Evolutionary conservation across 345 rosid species (phyloP).

Genomic region (Arabidopsis thaliana): DNA sequence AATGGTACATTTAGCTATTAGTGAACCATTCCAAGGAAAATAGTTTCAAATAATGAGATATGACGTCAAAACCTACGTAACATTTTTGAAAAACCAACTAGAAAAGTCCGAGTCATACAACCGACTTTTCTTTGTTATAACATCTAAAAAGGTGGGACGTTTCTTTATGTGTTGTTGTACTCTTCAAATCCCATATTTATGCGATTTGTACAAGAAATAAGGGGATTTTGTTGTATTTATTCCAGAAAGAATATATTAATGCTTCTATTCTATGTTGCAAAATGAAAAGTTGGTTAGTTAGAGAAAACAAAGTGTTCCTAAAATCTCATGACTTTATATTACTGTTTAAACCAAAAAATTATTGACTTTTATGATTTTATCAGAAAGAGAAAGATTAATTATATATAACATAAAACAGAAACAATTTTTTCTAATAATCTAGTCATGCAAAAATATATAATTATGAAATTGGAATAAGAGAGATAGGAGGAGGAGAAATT

Average conservation of each 20-base stretch:
- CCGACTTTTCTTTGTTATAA: conserved; percentile 22
- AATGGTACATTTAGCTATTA: background rate
- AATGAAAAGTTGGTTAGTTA: conserved; percentile 35
- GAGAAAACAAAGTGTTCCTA: conserved; percentile 42
- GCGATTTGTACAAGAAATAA: conserved; percentile 1
- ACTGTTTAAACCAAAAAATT: conserved; percentile 28
- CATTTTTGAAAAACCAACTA: background rate
- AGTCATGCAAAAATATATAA: too few species aligned
- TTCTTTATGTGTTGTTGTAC: conserved; percentile 18
- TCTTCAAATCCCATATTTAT: too few species aligned
- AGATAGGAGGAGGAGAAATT: too few species aligned
- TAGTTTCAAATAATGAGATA: background rate
- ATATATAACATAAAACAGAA: background rate
- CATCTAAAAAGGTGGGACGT: conserved; percentile 15
- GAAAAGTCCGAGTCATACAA: conserved; percentile 6
- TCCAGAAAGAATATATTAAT: conserved; percentile 24
- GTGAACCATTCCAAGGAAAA: background rate
- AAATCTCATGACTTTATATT: conserved; percentile 27
- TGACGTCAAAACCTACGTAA: conserved; percentile 12
- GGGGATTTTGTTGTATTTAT: conserved; percentile 34
- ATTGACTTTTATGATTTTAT: conserved; percentile 12
- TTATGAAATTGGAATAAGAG: too few species aligned
- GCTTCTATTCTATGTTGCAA: conserved; percentile 37
- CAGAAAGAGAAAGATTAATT: background rate
- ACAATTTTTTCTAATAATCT: too few species aligned